phyloP scores from a whole-genome alignment of 805 yeast species.

The Groenewaldozyma tartarivorans region DNA sequence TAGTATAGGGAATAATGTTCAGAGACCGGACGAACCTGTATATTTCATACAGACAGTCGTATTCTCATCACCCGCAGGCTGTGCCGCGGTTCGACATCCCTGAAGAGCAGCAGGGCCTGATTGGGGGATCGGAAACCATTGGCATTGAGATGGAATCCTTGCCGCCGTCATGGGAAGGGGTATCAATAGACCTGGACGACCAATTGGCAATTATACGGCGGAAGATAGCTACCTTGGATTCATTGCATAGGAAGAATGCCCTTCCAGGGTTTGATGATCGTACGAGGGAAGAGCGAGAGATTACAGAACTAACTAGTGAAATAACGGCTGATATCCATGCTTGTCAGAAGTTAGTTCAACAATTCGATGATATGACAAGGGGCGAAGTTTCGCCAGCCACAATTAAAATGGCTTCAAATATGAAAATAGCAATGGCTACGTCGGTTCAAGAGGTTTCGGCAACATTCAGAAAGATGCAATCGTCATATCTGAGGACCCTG shows the following conservation, averaged over 20 bases:
- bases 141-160: slow-evolving; percentile 53
- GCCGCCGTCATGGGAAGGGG: slow-evolving; percentile 73
- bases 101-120: slow-evolving; percentile 55
- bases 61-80: slow-evolving; percentile 50
- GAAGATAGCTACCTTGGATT: slow-evolving; percentile 51
- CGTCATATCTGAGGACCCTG: slow-evolving; percentile 75
- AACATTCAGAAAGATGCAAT: slow-evolving; percentile 76
- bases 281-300: slow-evolving; percentile 60
- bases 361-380: slow-evolving; percentile 39
- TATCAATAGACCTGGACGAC: slow-evolving; percentile 62
- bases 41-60: slow-evolving; percentile 81
- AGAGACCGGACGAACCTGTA: slow-evolving; percentile 91
- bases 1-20: no score
- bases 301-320: slow-evolving; percentile 66
- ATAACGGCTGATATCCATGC: slow-evolving; percentile 70
- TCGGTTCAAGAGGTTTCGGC: slow-evolving; percentile 73
- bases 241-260: slow-evolving; percentile 68
- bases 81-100: slow-evolving; percentile 21
- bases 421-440: slow-evolving; percentile 76
- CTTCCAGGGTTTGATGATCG: slow-evolving; percentile 85
- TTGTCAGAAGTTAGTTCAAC: slow-evolving; percentile 68
- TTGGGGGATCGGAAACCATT: slow-evolving; percentile 25
- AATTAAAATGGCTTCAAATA: slow-evolving; percentile 60
- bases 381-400: slow-evolving; percentile 39
- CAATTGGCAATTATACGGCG: slow-evolving; percentile 42